Base-by-base conservation (phyloP, 1,284 basidiomycete genomes). In the Naganishia albida region DNA sequence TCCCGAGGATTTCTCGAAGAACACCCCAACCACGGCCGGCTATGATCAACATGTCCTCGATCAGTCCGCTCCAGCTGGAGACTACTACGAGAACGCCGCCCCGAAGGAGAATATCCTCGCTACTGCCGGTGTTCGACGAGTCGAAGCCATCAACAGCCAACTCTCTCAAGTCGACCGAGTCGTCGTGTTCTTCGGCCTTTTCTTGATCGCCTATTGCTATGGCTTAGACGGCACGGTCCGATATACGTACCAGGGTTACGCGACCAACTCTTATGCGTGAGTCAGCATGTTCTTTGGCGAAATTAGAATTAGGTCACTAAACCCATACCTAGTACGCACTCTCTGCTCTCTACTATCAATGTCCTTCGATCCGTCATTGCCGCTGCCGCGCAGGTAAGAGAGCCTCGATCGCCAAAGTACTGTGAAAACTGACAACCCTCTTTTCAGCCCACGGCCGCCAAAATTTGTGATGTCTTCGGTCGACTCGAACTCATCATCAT, bases 391-490 rank as follows among this genome's bases (percentile, higher is more conserved):
- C 62, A 69, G 34, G 62, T 64, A 25, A 28, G 54, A 28, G 54
- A 16, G 12, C 7, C 25, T 3, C 2, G n/a, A 4, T 16, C 34
- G 3, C 34, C 10, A 20, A 26, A 38, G 23, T 20, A 55, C 65
- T 13, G 4, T 43, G 46, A 48, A 43, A 43, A 18, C 18, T 20
- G 46, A 20, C 46, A 12, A 18, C 46, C n/a, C 34, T 7, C 62
- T 53, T 25, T 38, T 38, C 75, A 79, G 70, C 77, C 77, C 2
- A 70, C 69, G 1, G 73, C 70, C 46, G 76, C 75, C 40, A 77
- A 76, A 64, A 68, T 79, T 39, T 71, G 71, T 7, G 75, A 80
- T 69, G 72, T 77, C 56, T 81, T 81, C 63, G 80, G 80, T 2
- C 77, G 80, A 20, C 60, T 76, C 16, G 73, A 74, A 46, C 69